Evolutionary conservation across 2,329 filamentous ascomycete species (phyloP).

Genomic region (Aspergillus proliferans): DNA sequence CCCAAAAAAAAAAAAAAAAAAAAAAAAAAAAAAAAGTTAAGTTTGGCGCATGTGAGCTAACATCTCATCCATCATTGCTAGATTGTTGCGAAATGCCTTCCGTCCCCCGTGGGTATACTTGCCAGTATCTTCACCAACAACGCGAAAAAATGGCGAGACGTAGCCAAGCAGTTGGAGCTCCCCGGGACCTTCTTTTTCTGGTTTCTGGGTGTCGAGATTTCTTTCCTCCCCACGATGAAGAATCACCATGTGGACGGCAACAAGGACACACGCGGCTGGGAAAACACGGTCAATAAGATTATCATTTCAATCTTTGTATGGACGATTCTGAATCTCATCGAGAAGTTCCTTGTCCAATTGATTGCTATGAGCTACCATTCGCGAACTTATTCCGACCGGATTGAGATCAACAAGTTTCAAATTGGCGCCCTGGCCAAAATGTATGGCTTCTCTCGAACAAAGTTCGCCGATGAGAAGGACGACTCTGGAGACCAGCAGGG

Average conservation of each 20-base stretch:
- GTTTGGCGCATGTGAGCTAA: too few relatives aligned
- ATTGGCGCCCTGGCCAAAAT: constrained; percentile 63
- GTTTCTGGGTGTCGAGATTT: constrained; percentile 80
- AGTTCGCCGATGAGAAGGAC: constrained; percentile 64
- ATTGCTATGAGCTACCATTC: constrained; percentile 91
- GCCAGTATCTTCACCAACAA: constrained; percentile 78
- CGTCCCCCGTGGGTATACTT: constrained; percentile 55
- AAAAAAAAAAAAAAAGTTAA: too few relatives aligned
- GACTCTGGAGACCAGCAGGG: constrained; percentile 60
- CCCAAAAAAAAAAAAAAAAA: too few relatives aligned
- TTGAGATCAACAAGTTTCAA: constrained; percentile 87
- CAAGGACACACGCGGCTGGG: constrained; percentile 57
- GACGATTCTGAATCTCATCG: constrained; percentile 71
- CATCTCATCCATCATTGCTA: constrained; percentile 13
- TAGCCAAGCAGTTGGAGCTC: constrained; percentile 78
- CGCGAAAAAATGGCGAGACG: constrained; percentile 86
- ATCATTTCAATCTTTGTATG: constrained; percentile 79
- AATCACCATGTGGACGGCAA: constrained; percentile 55
- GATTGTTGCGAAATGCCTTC: constrained; percentile 59
- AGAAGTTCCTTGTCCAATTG: constrained; percentile 91
- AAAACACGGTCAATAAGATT: constrained; percentile 73
- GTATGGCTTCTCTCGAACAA: constrained; percentile 59
- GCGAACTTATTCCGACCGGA: constrained; percentile 82
- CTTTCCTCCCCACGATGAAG: constrained; percentile 76
- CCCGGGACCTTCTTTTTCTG: constrained; percentile 84